These are phyloP conservation scores for Corymbia maculata DNA, from an alignment of 345 rosid genomes.

Conservation along the genomic window DNA sequence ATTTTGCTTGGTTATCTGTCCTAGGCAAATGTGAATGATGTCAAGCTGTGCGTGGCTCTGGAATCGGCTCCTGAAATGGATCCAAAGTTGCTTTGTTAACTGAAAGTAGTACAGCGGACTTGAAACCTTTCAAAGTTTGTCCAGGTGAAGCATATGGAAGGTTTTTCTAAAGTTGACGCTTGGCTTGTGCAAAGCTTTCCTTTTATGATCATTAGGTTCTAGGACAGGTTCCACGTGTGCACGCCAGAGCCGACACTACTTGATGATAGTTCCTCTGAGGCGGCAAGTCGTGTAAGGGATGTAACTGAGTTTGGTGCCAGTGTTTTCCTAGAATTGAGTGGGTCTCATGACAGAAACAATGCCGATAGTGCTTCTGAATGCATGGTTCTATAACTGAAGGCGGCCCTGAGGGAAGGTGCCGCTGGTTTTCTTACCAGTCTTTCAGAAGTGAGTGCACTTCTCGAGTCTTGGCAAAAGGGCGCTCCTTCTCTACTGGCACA, in stretches of 20 bases:
- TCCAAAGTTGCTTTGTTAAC: too few relatives aligned
- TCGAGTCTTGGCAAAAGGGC: constrained; percentile 47
- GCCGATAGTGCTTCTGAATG: constrained; percentile 85
- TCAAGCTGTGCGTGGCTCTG: too few relatives aligned
- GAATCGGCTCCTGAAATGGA: too few relatives aligned
- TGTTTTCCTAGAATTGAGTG: constrained; percentile 46
- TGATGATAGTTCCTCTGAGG: constrained; percentile 36
- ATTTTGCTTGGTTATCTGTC: too few relatives aligned
- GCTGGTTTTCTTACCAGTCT: constrained; percentile 75
- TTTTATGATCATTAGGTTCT: too few relatives aligned
- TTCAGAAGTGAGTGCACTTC: constrained; percentile 47
- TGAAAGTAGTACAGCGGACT: too few relatives aligned
- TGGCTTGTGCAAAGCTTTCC: too few relatives aligned
- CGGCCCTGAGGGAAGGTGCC: constrained; percentile 86
- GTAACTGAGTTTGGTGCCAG: constrained; percentile 61
- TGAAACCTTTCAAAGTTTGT: too few relatives aligned
- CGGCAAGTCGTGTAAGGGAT: constrained; percentile 50
- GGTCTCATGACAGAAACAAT: constrained; percentile 30
- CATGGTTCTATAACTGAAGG: constrained; percentile 57
- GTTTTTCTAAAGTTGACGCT: too few relatives aligned
- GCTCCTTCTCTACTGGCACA: constrained; percentile 30
- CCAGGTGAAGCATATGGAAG: too few relatives aligned
- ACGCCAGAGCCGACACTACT: constrained; percentile 47
- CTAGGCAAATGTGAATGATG: too few relatives aligned
- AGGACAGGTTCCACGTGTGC: constrained; percentile 19